Conservation (phyloP, 495 filamentous ascomycete genomes). For the Gamarada debralockiae region DNA sequence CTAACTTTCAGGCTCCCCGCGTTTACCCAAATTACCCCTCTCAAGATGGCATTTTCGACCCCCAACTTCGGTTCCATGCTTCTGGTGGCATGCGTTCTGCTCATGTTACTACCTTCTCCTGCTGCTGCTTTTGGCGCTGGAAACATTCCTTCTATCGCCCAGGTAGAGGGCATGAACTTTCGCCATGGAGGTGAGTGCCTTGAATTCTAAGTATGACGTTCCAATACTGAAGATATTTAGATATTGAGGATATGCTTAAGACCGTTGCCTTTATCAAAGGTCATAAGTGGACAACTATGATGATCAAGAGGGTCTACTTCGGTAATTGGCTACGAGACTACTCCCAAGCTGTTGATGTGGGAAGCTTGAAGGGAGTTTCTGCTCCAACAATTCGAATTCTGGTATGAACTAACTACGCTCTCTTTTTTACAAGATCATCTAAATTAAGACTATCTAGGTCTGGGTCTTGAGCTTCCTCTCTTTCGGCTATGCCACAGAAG, state of each 20-base stretch:
- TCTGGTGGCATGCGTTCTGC: constrained; percentile 43
- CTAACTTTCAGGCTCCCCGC: too few relatives aligned
- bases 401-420: too few relatives aligned
- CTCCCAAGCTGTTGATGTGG: constrained; percentile 88
- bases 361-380: constrained; percentile 82
- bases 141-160: constrained; percentile 91
- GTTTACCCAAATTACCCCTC: background rate
- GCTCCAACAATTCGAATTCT: constrained; percentile 87
- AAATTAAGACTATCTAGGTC: constrained; percentile 21
- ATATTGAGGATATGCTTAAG: constrained; percentile 91
- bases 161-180: constrained; percentile 93
- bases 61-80: constrained; percentile 24
- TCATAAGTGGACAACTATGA: constrained; percentile 91
- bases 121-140: constrained; percentile 86
- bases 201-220: background rate
- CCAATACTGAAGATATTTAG: constrained; percentile 21
- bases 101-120: constrained; percentile 61
- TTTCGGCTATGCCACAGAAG: constrained; percentile 80
- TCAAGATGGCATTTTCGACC: constrained; percentile 12
- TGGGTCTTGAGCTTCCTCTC: constrained; percentile 56
- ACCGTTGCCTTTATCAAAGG: constrained; percentile 82
- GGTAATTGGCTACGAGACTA: constrained; percentile 77
- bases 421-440: too few relatives aligned
- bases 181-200: constrained; percentile 69
- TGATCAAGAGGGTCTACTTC: constrained; percentile 90